Percentiles rank a stretch among this genome's conserved stretches.
Evolutionary conservation across 2,329 filamentous ascomycete species (phyloP).

Genomic region (Diaporthe sp.): DNA sequence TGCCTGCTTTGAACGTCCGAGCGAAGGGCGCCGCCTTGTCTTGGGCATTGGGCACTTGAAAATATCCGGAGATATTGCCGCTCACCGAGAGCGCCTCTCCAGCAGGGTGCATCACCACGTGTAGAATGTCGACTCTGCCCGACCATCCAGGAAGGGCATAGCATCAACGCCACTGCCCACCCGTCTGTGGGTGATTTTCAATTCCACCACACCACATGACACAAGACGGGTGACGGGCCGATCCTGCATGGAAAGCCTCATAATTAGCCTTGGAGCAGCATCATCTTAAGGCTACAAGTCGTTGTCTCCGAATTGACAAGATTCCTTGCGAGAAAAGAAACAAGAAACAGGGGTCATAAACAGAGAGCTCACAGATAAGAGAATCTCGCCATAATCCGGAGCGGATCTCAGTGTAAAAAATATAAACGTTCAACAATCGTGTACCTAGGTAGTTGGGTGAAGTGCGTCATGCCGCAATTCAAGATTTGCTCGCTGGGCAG

Average conservation of each 20-base stretch:
- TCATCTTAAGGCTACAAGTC: neutral
- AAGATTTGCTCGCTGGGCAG: neutral
- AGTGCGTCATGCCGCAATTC: too few relatives aligned
- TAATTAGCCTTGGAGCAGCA: neutral
- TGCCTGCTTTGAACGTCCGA: too few relatives aligned
- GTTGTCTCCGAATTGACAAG: too few relatives aligned
- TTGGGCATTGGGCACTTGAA: neutral
- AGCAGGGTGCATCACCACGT: neutral
- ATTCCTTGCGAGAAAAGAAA: neutral
- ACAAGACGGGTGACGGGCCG: neutral
- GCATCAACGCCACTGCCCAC: conserved; percentile 1
- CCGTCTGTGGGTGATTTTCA: neutral
- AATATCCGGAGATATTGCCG: neutral
- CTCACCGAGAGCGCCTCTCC: conserved; percentile 22
- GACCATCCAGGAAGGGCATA: neutral
- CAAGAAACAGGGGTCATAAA: neutral
- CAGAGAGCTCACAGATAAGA: rapidly evolving
- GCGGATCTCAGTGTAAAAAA: neutral
- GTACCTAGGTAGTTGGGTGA: neutral
- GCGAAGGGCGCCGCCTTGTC: neutral
- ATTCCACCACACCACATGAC: neutral
- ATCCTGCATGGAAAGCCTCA: neutral
- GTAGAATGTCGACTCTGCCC: neutral
- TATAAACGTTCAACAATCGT: neutral
- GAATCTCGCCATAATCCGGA: neutral